phyloP scores from a whole-genome alignment of 164 flowering plant species.

The Akebia trifoliata region DNA sequence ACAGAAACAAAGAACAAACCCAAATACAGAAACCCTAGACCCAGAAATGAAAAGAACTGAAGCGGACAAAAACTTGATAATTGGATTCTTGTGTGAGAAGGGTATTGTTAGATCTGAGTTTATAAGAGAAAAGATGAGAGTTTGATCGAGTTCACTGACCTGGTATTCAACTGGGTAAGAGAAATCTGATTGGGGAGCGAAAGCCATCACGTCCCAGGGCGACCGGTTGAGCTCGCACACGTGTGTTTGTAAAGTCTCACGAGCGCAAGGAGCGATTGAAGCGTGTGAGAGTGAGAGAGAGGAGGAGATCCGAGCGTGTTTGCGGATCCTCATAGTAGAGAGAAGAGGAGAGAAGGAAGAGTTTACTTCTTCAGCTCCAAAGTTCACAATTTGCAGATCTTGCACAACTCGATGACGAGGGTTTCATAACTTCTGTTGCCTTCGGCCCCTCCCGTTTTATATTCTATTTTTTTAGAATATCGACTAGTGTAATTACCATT shows the following conservation, averaged over 20 bases:
- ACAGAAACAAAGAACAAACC: constrained; percentile 1
- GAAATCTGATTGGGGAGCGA: constrained; percentile 16
- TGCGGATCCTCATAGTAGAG: constrained; percentile 21
- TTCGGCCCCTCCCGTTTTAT: neutral
- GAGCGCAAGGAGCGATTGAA: neutral
- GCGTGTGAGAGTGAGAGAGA: neutral
- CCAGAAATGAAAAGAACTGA: neutral
- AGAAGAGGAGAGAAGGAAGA: neutral
- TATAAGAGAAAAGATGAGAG: neutral
- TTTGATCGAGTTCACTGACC: constrained; percentile 4
- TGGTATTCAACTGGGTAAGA: constrained; percentile 5
- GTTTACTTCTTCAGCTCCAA: neutral
- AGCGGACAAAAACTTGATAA: neutral
- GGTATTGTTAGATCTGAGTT: constrained; percentile 14
- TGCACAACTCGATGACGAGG: constrained; percentile 3
- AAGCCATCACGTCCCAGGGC: constrained; percentile 55
- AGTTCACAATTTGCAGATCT: constrained; percentile 6
- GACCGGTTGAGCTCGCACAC: constrained; percentile 53
- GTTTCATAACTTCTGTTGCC: constrained; percentile 7
- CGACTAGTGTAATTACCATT: too few species aligned
- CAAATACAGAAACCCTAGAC: constrained; percentile 17
- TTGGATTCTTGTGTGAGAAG: neutral
- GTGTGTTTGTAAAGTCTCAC: constrained; percentile 12
- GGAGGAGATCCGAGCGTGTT: constrained; percentile 8
- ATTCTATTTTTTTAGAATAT: too few species aligned